phyloP scores from a whole-genome alignment of 768 basidiomycete genomes.

The Cystofilobasidium capitatum region DNA sequence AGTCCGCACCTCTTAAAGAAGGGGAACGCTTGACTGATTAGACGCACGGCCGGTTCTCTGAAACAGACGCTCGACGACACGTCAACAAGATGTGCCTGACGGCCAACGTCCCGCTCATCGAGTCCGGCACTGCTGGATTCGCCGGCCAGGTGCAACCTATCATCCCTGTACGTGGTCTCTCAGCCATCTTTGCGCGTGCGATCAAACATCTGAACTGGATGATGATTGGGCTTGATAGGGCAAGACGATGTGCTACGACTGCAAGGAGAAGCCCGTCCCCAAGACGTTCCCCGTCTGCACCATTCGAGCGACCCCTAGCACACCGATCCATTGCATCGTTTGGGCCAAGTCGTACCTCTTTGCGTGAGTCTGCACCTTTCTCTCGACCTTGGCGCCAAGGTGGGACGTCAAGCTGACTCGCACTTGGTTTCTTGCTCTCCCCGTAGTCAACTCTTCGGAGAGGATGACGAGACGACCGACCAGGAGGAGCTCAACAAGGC shows the following conservation, averaged over 20 bases:
- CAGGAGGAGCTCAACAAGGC: constrained; percentile 79
- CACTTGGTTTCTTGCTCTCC: neutral
- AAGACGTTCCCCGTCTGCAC: constrained; percentile 97
- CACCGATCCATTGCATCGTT: constrained; percentile 96
- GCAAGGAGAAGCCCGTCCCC: constrained; percentile 80
- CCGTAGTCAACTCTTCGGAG: constrained; percentile 80
- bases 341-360: constrained; percentile 98
- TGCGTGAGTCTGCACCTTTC: constrained; percentile 50
- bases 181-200: neutral
- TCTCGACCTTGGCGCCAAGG: neutral
- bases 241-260: constrained; percentile 89
- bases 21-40: constrained; percentile 1
- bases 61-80: constrained; percentile 76
- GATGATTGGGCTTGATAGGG: too few relatives aligned
- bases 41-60: neutral
- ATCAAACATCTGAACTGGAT: too few relatives aligned
- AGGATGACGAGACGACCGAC: constrained; percentile 64
- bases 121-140: constrained; percentile 94
- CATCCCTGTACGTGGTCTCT: constrained; percentile 51
- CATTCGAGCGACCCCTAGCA: constrained; percentile 89
- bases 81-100: constrained; percentile 98
- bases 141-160: constrained; percentile 94
- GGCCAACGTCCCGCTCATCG: constrained; percentile 76
- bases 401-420: neutral
- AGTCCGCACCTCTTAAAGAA: constrained; percentile 30